These are phyloP conservation scores for Entophlyctis helioformis DNA, from an alignment of 192 early-diverging fungal species.

Conservation along the genomic window DNA sequence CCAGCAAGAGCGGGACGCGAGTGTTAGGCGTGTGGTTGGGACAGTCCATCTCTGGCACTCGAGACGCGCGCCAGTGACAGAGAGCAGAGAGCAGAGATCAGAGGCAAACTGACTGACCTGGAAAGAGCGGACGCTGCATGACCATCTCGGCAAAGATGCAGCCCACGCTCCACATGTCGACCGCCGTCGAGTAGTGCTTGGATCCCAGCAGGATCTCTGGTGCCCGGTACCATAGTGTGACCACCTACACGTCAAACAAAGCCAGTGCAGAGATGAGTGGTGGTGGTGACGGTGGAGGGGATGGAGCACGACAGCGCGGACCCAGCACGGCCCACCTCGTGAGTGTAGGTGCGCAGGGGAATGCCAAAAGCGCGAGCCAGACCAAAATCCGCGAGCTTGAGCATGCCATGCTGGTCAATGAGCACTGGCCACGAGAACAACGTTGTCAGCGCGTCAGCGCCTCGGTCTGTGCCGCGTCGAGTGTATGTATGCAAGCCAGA, in stretches of 20 bases:
- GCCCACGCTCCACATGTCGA: slow-evolving; percentile 97
- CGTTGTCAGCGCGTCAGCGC: too few relatives aligned
- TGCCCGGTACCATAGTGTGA: slow-evolving; percentile 90
- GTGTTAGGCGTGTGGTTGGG: too few relatives aligned
- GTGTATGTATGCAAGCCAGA: too few relatives aligned
- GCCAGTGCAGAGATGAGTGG: background rate
- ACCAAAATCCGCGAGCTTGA: slow-evolving; percentile 95
- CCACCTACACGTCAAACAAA: slow-evolving; percentile 29
- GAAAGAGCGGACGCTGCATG: slow-evolving; percentile 66
- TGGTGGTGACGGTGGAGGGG: too few relatives aligned
- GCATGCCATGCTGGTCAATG: slow-evolving; percentile 72
- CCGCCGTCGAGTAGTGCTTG: slow-evolving; percentile 77
- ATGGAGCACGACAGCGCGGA: background rate
- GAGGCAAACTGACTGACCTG: slow-evolving; percentile 36
- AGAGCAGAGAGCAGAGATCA: background rate
- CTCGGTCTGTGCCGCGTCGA: too few relatives aligned
- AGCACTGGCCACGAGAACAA: slow-evolving; percentile 31
- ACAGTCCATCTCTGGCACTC: too few relatives aligned
- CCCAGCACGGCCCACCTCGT: slow-evolving; percentile 46
- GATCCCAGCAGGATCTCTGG: slow-evolving; percentile 92
- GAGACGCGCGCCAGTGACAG: background rate
- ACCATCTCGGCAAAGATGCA: slow-evolving; percentile 98
- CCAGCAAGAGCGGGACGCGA: background rate
- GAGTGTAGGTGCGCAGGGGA: slow-evolving; percentile 86
- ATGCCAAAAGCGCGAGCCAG: slow-evolving; percentile 86